Conservation (phyloP, 805 yeast genomes). For the Ogataea methylovora region DNA sequence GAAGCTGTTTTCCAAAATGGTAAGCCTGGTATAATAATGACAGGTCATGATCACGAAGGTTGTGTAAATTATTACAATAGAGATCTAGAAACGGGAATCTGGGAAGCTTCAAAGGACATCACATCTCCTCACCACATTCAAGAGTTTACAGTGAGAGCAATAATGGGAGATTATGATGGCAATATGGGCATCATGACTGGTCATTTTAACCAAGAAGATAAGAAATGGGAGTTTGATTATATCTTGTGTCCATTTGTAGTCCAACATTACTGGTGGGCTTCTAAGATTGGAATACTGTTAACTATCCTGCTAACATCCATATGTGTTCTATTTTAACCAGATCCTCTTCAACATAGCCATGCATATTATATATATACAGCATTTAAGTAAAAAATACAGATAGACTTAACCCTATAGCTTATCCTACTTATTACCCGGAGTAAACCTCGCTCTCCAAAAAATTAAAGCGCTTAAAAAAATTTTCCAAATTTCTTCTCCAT, state of each 20-base stretch:
- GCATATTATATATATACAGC: not conserved
- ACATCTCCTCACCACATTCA: slow-evolving; percentile 34
- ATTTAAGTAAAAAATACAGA: too few relatives aligned
- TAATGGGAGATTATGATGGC: slow-evolving; percentile 96
- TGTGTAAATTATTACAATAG: slow-evolving; percentile 65
- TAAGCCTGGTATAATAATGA: slow-evolving; percentile 71
- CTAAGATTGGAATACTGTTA: slow-evolving; percentile 46
- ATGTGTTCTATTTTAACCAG: slow-evolving; percentile 3
- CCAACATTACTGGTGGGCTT: slow-evolving; percentile 95
- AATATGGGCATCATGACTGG: slow-evolving; percentile 83
- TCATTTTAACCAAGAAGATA: slow-evolving; percentile 35
- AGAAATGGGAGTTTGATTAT: slow-evolving; percentile 61
- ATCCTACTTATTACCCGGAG: not conserved
- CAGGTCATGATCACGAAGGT: slow-evolving; percentile 97
- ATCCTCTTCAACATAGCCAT: not conserved
- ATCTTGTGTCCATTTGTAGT: slow-evolving; percentile 72
- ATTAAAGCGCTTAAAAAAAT: slow-evolving; percentile 7
- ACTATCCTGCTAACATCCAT: slow-evolving; percentile 32
- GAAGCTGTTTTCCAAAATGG: slow-evolving; percentile 61
- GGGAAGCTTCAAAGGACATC: slow-evolving; percentile 50
- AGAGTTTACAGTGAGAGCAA: slow-evolving; percentile 82
- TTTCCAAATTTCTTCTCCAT: not conserved
- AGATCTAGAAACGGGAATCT: slow-evolving; percentile 31
- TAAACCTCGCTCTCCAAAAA: slow-evolving; percentile 8
- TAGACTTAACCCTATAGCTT: not conserved